A percentile compares a stretch with the other conserved stretches of the same genome.
Conservation (phyloP, 129 eudicot genomes). For the Flaveria trinervia region DNA sequence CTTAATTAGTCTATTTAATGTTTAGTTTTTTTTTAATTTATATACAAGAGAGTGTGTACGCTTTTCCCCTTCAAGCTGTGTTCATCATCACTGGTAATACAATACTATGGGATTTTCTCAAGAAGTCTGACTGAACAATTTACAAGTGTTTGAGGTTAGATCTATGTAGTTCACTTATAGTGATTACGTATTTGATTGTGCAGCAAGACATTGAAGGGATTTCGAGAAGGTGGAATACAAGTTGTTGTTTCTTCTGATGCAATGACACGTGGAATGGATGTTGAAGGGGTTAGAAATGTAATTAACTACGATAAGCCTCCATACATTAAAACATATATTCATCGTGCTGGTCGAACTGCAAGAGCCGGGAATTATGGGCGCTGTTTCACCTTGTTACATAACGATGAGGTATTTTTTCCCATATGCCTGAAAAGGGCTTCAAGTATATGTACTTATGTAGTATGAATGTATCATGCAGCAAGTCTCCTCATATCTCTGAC, state of each 20-base stretch:
- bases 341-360: slow-evolving; percentile 97
- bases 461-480: background rate
- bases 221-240: slow-evolving; percentile 67
- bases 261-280: slow-evolving; percentile 96
- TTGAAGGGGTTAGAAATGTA: slow-evolving; percentile 81
- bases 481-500: background rate
- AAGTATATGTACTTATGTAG: background rate
- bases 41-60: no score
- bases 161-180: background rate
- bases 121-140: background rate
- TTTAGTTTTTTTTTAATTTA: background rate
- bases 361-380: slow-evolving; percentile 82
- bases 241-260: slow-evolving; percentile 84
- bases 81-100: background rate
- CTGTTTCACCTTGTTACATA: slow-evolving; percentile 72
- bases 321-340: slow-evolving; percentile 78
- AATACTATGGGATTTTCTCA: background rate
- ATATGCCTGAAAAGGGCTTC: slow-evolving; percentile 10
- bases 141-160: background rate
- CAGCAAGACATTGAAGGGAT: slow-evolving; percentile 80
- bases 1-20: background rate
- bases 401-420: slow-evolving; percentile 57
- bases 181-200: slow-evolving; percentile 20
- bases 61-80: no score
- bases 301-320: slow-evolving; percentile 81